Evolutionary conservation across 2,329 filamentous ascomycete species (phyloP).

Genomic region (Fusarium vanettenii): DNA sequence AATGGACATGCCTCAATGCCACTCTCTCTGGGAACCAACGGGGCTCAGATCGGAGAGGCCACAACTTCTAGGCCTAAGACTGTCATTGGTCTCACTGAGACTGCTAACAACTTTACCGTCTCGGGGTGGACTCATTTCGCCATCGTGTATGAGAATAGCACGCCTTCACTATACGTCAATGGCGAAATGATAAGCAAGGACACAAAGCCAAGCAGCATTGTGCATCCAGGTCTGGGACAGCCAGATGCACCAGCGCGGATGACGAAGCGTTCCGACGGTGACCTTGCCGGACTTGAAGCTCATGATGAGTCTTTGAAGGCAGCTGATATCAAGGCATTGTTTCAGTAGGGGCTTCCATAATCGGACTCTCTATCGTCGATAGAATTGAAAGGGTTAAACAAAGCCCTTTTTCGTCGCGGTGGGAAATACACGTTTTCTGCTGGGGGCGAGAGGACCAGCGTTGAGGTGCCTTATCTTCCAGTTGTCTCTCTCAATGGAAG

Average conservation of each 20-base stretch:
- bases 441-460: neutral
- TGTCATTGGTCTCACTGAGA: too few species aligned
- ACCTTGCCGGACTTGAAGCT: neutral
- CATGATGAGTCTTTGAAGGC: neutral
- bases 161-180: too few species aligned
- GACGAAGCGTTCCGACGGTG: neutral
- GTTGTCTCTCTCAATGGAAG: neutral
- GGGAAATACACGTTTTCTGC: neutral
- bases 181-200: too few species aligned
- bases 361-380: neutral
- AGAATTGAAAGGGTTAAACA: neutral
- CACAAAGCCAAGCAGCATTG: too few species aligned
- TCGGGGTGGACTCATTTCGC: too few species aligned
- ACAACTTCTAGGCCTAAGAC: too few species aligned
- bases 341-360: neutral
- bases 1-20: too few species aligned
- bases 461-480: neutral
- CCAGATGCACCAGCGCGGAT: neutral
- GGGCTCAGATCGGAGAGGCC: too few species aligned
- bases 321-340: neutral
- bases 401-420: neutral
- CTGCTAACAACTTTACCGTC: too few species aligned
- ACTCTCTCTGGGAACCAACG: too few species aligned
- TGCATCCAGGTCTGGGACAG: too few species aligned
- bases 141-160: too few species aligned